These are phyloP conservation scores for Lachnellula willkommii DNA, from an alignment of 2,329 filamentous ascomycete genomes.

Conservation along the genomic window DNA sequence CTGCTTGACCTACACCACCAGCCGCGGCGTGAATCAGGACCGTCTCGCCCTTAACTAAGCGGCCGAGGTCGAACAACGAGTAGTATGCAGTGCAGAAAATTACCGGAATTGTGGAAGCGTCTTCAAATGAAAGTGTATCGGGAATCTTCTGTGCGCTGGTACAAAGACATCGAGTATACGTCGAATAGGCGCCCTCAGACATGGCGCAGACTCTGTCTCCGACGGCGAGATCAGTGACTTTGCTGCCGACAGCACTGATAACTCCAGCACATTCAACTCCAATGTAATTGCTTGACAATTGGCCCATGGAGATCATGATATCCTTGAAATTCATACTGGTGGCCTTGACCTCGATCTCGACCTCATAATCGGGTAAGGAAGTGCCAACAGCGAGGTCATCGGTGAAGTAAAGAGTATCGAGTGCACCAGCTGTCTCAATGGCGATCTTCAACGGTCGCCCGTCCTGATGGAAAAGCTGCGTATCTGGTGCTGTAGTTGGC, in stretches of 20 bases:
- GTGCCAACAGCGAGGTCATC: conserved; percentile 23
- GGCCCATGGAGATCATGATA: conserved; percentile 34
- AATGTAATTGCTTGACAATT: conserved; percentile 28
- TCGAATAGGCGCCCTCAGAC: conserved; percentile 29
- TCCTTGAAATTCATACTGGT: conserved; percentile 35
- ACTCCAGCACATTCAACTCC: conserved; percentile 34
- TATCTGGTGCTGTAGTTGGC: conserved; percentile 33
- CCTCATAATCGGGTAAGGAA: conserved; percentile 16
- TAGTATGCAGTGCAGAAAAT: conserved; percentile 29
- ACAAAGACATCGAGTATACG: conserved; percentile 26
- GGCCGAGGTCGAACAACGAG: conserved; percentile 23
- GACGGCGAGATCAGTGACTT: conserved; percentile 25
- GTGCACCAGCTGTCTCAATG: conserved; percentile 22
- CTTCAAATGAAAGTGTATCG: conserved; percentile 25
- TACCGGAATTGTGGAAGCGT: conserved; percentile 26
- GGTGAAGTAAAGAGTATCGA: conserved; percentile 26
- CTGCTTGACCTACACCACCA: conserved; percentile 34
- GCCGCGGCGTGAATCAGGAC: conserved; percentile 35
- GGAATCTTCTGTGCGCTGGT: conserved; percentile 26
- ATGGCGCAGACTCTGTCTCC: conserved; percentile 34
- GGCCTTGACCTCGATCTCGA: conserved; percentile 30
- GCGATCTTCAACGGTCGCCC: conserved; percentile 22
- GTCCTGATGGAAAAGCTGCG: conserved; percentile 36
- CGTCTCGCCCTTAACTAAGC: conserved; percentile 23
- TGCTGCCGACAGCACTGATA: conserved; percentile 30